Conservation (phyloP, 768 basidiomycete species). For the Pleurotus tuber-regium region DNA sequence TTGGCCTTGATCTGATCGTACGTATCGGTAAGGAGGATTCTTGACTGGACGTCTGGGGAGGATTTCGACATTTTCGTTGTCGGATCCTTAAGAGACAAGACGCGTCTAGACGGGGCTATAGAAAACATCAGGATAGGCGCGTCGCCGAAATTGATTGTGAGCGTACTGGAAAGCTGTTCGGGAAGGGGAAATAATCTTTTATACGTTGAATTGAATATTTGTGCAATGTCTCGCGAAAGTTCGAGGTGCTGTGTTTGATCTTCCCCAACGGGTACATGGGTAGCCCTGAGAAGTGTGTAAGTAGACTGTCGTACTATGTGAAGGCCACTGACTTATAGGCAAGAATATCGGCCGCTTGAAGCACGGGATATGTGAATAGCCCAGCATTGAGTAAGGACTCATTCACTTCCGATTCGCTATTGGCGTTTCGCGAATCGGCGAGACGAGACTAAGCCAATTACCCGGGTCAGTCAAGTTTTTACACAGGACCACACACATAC, state of each 20-base stretch:
- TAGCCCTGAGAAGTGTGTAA: constrained; percentile 60
- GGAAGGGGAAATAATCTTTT: constrained; percentile 70
- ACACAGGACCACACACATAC: constrained; percentile 32
- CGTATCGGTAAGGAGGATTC: constrained; percentile 84
- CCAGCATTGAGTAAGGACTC: constrained; percentile 83
- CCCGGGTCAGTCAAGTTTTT: not conserved
- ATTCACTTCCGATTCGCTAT: constrained; percentile 72
- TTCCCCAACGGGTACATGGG: constrained; percentile 94
- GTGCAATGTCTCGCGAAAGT: constrained; percentile 79
- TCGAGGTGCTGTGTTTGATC: constrained; percentile 96
- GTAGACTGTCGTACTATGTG: too few species aligned
- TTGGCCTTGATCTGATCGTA: constrained; percentile 60
- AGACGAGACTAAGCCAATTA: constrained; percentile 58
- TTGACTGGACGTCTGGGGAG: constrained; percentile 69
- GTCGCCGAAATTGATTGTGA: not conserved
- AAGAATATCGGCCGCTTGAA: constrained; percentile 93
- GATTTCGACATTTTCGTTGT: constrained; percentile 96
- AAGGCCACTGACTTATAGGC: constrained; percentile 77
- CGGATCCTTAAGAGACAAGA: constrained; percentile 86
- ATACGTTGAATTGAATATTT: constrained; percentile 76
- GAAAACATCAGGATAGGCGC: not conserved
- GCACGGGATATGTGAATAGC: constrained; percentile 87
- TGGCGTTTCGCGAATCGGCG: constrained; percentile 70
- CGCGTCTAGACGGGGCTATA: constrained; percentile 73
- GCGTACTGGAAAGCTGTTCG: constrained; percentile 69